A percentile compares a stretch with the other conserved stretches of the same genome.
phyloP scores from a whole-genome alignment of 2,329 filamentous ascomycete genomes.

The Leptographium galeiforme region DNA sequence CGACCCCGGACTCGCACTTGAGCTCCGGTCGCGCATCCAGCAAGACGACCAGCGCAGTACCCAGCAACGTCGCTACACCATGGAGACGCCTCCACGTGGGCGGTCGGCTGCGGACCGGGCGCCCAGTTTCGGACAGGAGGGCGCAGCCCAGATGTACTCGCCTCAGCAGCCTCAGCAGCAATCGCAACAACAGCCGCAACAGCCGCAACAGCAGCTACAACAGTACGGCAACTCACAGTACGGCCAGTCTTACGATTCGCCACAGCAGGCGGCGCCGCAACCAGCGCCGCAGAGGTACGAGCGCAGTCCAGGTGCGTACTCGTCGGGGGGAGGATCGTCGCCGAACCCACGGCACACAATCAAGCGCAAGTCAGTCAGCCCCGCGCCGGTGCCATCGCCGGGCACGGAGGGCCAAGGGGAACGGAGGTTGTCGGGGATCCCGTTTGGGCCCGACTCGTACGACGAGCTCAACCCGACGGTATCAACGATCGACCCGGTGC shows the following conservation, averaged over 20 bases:
- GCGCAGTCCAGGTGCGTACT: conserved; percentile 27
- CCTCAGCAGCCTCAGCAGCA: conserved; percentile 24
- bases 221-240: no score
- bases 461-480: conserved; percentile 54
- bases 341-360: conserved; percentile 36
- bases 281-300: conserved; percentile 14
- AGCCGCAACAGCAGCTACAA: background rate
- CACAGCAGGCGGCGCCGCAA: conserved; percentile 1
- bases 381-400: conserved; percentile 38
- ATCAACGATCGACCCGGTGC: conserved; percentile 21
- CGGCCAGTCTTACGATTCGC: conserved; percentile 6
- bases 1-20: conserved; percentile 40
- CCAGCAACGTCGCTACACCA: conserved; percentile 13
- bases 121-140: conserved; percentile 15
- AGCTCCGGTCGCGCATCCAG: conserved; percentile 44
- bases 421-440: conserved; percentile 45
- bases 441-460: conserved; percentile 66
- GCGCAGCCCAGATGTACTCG: conserved; percentile 18
- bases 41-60: conserved; percentile 35
- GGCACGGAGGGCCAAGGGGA: conserved; percentile 16
- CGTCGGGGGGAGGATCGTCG: conserved; percentile 17
- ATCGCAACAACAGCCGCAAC: background rate
- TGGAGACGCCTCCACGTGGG: conserved; percentile 27
- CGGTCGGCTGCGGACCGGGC: conserved; percentile 22
- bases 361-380: conserved; percentile 61